Evolutionary conservation across 2,329 filamentous ascomycete genomes (phyloP).

Genomic region (Pyricularia pennisetigena): DNA sequence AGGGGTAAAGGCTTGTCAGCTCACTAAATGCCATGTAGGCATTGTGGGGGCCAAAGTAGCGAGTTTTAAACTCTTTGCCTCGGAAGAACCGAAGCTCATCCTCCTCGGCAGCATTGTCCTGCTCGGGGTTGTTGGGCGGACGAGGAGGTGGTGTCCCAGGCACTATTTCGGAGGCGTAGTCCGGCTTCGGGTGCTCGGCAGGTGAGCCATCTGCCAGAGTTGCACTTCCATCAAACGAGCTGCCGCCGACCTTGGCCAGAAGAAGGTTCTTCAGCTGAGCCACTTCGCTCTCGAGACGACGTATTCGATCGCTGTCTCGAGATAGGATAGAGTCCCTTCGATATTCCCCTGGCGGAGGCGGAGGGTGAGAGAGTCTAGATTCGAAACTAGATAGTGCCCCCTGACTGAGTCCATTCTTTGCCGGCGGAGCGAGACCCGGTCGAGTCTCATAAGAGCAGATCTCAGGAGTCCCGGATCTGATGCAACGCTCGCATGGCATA

Average conservation of each 20-base stretch:
- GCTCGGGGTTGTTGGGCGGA: conserved; percentile 19
- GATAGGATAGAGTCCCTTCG: conserved; percentile 23
- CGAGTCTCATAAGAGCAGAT: conserved; percentile 49
- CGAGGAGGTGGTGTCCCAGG: conserved; percentile 17
- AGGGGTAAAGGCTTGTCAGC: conserved; percentile 45
- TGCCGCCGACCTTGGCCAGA: conserved; percentile 7
- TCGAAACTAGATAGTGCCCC: conserved; percentile 34
- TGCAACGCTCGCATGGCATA: conserved; percentile 51
- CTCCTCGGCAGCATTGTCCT: conserved; percentile 27
- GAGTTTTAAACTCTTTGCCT: conserved; percentile 48
- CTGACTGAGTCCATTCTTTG: conserved; percentile 35
- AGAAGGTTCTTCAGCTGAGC: conserved; percentile 45
- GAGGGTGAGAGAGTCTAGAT: conserved; percentile 28
- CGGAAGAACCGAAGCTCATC: conserved; percentile 48
- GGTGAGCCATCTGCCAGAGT: conserved; percentile 14
- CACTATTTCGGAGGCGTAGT: conserved; percentile 11
- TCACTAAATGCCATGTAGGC: conserved; percentile 51
- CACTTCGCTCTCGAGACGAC: conserved; percentile 48
- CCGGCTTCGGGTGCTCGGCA: conserved; percentile 12
- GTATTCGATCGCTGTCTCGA: conserved; percentile 48
- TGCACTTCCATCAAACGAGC: conserved; percentile 14
- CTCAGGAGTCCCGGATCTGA: conserved; percentile 51
- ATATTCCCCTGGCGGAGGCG: conserved; percentile 20
- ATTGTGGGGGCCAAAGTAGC: conserved; percentile 51
- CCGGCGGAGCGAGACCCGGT: conserved; percentile 24